A percentile compares a stretch with the other conserved stretches of the same genome.
Evolutionary conservation across 352 stramenopile genomes (phyloP).

Genomic region (Phytopythium cucurbitacearum): DNA sequence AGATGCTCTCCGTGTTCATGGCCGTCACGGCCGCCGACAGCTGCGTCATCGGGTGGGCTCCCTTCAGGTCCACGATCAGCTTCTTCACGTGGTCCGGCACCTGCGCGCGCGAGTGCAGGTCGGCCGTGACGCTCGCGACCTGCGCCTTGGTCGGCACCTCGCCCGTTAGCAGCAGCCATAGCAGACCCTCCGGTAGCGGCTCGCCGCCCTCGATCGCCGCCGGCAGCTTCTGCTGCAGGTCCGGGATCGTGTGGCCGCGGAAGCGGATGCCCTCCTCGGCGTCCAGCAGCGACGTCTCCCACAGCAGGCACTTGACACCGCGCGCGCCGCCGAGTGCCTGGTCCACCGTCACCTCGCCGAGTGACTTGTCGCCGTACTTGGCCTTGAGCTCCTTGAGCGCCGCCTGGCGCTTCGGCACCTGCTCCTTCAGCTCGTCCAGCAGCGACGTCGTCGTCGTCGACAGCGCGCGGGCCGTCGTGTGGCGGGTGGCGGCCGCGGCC

Average conservation of each 20-base stretch:
- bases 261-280: constrained; percentile 98
- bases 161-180: constrained; percentile 97
- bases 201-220: constrained; percentile 91
- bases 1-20: constrained; percentile 94
- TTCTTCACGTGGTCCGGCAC: constrained; percentile 95
- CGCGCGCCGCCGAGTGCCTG: constrained; percentile 96
- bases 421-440: constrained; percentile 81
- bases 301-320: constrained; percentile 98
- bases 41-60: constrained; percentile 99
- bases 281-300: constrained; percentile 96
- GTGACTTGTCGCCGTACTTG: constrained; percentile 90
- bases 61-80: constrained; percentile 95
- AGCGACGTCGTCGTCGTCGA: constrained; percentile 69
- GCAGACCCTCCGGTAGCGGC: constrained; percentile 94
- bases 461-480: constrained; percentile 44
- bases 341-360: constrained; percentile 94
- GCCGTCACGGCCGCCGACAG: constrained; percentile 93
- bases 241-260: constrained; percentile 97
- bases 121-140: constrained; percentile 92
- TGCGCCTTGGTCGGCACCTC: constrained; percentile 97
- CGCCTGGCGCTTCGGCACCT: constrained; percentile 90
- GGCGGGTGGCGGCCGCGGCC: constrained; percentile 32
- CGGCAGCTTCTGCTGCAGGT: constrained; percentile 95
- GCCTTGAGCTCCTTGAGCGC: constrained; percentile 94
- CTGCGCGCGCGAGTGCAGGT: constrained; percentile 94